Evolutionary conservation across 2,329 filamentous ascomycete species (phyloP).

Genomic region (Zymoseptoria pseudotritici): DNA sequence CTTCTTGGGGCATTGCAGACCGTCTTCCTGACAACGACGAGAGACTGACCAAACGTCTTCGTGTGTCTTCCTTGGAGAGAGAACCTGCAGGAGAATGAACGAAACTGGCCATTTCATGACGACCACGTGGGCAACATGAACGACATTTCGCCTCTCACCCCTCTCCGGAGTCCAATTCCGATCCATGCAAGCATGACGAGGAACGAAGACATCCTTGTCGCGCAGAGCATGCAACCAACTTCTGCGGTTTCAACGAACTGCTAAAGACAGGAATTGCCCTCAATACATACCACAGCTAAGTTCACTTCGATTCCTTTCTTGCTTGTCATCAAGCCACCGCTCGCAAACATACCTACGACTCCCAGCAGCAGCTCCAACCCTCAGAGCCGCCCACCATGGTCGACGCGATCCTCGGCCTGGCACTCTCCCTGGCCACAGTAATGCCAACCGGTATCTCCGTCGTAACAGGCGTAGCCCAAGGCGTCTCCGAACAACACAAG

Average conservation of each 20-base stretch:
- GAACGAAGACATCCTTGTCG: neutral
- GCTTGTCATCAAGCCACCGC: neutral
- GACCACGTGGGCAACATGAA: neutral
- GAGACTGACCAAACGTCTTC: neutral
- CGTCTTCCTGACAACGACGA: neutral
- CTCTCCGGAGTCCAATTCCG: neutral
- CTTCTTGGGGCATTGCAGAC: neutral
- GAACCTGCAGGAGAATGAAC: neutral
- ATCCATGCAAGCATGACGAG: neutral
- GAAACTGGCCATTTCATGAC: neutral
- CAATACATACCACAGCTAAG: neutral
- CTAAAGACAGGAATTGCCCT: neutral
- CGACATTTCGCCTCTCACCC: neutral
- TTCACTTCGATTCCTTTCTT: neutral
- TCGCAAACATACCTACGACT: neutral
- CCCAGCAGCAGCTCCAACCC: neutral
- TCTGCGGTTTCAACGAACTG: neutral
- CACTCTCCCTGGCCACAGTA: slow-evolving; percentile 27
- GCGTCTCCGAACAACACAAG: slow-evolving; percentile 43
- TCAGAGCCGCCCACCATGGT: slow-evolving; percentile 14
- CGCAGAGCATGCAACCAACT: neutral
- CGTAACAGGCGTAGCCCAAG: slow-evolving; percentile 45
- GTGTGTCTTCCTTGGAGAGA: neutral
- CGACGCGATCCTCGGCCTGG: slow-evolving; percentile 29
- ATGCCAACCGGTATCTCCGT: slow-evolving; percentile 40